Conservation (phyloP, 177 flowering plant species). For the Telopea speciosissima region DNA sequence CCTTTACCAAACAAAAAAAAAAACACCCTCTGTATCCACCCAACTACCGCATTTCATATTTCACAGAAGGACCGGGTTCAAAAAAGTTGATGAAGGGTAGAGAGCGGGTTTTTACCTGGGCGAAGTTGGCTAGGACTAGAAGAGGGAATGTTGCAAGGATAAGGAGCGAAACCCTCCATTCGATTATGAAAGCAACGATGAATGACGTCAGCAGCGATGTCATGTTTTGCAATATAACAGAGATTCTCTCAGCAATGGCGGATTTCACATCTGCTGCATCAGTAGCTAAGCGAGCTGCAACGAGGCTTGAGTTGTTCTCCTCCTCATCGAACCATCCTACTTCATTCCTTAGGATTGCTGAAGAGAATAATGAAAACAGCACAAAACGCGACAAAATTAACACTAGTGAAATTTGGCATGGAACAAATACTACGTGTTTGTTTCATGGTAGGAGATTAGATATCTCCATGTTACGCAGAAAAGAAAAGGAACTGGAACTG, state of each 20-base stretch:
- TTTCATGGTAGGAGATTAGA: too few species aligned
- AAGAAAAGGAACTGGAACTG: not conserved
- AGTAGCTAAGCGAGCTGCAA: constrained; percentile 83
- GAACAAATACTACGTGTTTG: too few species aligned
- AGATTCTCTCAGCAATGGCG: constrained; percentile 91
- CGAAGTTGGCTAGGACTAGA: constrained; percentile 91
- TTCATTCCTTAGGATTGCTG: constrained; percentile 94
- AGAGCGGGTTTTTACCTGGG: constrained; percentile 51
- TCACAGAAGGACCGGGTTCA: too few species aligned
- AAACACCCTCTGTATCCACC: too few species aligned
- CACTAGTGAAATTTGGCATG: too few species aligned
- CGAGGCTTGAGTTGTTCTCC: constrained; percentile 88
- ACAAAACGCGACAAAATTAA: not conserved
- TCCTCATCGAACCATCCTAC: constrained; percentile 99
- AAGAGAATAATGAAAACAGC: not conserved
- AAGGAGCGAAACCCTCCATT: constrained; percentile 98
- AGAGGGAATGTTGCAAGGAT: constrained; percentile 89
- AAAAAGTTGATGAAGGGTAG: not conserved
- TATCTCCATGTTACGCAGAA: not conserved
- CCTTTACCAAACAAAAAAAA: too few species aligned
- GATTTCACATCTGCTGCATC: constrained; percentile 97
- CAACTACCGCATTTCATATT: too few species aligned
- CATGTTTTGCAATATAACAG: constrained; percentile 96
- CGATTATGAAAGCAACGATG: constrained; percentile 90
- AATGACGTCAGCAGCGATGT: constrained; percentile 92